These are phyloP conservation scores for Colletotrichum viniferum DNA, from an alignment of 2,329 filamentous ascomycete genomes.

Conservation along the genomic window DNA sequence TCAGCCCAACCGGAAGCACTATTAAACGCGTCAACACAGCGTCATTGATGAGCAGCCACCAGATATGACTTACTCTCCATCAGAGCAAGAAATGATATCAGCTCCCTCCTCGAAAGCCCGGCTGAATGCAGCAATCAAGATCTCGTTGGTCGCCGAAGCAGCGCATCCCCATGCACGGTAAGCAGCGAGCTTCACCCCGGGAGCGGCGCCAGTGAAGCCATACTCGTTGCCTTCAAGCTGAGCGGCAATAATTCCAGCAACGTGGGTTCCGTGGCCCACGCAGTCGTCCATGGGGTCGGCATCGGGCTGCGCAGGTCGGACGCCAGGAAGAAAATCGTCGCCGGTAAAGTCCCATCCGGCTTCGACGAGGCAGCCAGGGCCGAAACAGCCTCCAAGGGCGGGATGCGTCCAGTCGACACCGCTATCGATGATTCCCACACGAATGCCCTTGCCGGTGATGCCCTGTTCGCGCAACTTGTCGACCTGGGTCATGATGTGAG, in stretches of 20 bases:
- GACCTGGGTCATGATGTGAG: slow-evolving; percentile 31
- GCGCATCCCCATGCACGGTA: slow-evolving; percentile 43
- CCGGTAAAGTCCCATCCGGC: slow-evolving; percentile 53
- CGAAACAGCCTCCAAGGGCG: slow-evolving; percentile 57
- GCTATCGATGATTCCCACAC: slow-evolving; percentile 45
- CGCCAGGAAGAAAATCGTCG: slow-evolving; percentile 32
- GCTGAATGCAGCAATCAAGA: slow-evolving; percentile 45
- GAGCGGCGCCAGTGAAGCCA: slow-evolving; percentile 42
- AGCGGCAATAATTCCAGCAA: slow-evolving; percentile 51
- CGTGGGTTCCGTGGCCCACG: slow-evolving; percentile 45
- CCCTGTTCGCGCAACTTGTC: slow-evolving; percentile 46
- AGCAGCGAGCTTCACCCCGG: slow-evolving; percentile 40
- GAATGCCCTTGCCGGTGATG: slow-evolving; percentile 47
- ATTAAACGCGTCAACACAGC: slow-evolving; percentile 26
- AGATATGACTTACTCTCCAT: slow-evolving; percentile 22
- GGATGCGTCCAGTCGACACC: slow-evolving; percentile 54
- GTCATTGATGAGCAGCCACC: slow-evolving; percentile 24
- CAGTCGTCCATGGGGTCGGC: slow-evolving; percentile 8
- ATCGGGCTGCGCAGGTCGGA: background rate
- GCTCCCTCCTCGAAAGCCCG: slow-evolving; percentile 46
- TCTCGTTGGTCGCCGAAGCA: slow-evolving; percentile 38
- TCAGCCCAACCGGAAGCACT: slow-evolving; percentile 29
- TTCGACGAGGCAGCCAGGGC: slow-evolving; percentile 49
- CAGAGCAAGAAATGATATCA: slow-evolving; percentile 34
- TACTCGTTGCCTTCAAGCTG: slow-evolving; percentile 23